Evolutionary conservation across 2,329 filamentous ascomycete species (phyloP).

Genomic region (Diplodia scrobiculata): DNA sequence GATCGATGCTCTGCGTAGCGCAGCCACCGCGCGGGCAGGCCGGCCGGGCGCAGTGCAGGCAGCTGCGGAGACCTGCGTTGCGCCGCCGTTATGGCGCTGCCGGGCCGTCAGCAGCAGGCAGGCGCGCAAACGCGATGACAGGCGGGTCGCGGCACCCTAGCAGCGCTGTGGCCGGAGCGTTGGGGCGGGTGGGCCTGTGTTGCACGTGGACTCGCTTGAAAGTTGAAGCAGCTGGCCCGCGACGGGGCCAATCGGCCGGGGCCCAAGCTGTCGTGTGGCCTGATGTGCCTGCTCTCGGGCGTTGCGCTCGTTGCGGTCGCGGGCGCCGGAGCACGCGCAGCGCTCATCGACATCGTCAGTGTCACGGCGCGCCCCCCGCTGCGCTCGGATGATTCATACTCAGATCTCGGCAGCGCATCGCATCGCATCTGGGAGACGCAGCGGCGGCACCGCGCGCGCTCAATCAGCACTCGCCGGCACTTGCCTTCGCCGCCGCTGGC

Average conservation of each 20-base stretch:
- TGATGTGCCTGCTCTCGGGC: constrained; percentile 13
- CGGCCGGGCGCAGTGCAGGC: background rate
- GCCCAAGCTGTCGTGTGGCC: constrained; percentile 22
- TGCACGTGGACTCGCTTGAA: constrained; percentile 28
- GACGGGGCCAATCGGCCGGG: constrained; percentile 9
- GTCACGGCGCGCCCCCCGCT: constrained; percentile 15
- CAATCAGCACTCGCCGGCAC: constrained; percentile 17
- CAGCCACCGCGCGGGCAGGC: background rate
- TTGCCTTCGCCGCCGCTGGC: constrained; percentile 19
- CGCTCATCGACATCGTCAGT: constrained; percentile 23
- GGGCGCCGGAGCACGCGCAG: constrained; percentile 15
- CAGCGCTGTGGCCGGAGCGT: constrained; percentile 14
- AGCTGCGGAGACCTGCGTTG: background rate
- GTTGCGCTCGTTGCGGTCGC: background rate
- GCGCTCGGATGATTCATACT: constrained; percentile 25
- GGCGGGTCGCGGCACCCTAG: constrained; percentile 15
- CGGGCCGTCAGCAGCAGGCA: background rate
- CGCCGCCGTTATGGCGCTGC: constrained; percentile 17
- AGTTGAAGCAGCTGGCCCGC: constrained; percentile 15
- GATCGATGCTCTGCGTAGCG: constrained; percentile 11
- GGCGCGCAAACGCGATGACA: constrained; percentile 19
- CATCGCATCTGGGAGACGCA: constrained; percentile 18
- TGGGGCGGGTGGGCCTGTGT: constrained; percentile 13
- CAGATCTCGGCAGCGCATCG: constrained; percentile 24
- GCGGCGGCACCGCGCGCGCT: background rate